A percentile compares a stretch with the other conserved stretches of the same genome.
Conservation (phyloP, 768 basidiomycete species). For the Rhizopogon roseolus region DNA sequence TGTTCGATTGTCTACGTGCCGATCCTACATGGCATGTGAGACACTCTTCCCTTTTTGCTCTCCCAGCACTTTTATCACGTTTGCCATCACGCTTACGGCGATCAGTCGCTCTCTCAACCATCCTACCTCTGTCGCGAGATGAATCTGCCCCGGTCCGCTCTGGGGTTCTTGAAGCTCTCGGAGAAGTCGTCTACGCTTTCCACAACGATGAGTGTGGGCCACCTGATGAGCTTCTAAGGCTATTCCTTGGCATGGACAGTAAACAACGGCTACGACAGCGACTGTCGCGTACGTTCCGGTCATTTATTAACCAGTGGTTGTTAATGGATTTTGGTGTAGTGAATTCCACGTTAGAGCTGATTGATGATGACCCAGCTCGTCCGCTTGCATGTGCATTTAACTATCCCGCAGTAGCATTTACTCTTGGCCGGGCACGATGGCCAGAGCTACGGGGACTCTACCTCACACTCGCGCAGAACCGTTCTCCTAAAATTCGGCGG, state of each 20-base stretch:
- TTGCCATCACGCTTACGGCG: constrained; percentile 55
- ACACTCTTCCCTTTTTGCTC: constrained; percentile 80
- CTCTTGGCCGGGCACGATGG: constrained; percentile 78
- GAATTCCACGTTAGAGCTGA: constrained; percentile 32
- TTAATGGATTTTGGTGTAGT: constrained; percentile 14
- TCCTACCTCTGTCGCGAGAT: constrained; percentile 61
- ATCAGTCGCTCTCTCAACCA: constrained; percentile 59
- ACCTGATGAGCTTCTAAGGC: constrained; percentile 65
- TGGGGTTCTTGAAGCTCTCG: constrained; percentile 80
- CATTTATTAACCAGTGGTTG: neutral
- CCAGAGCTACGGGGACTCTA: constrained; percentile 64
- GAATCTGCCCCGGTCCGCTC: constrained; percentile 63
- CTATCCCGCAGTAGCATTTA: constrained; percentile 85
- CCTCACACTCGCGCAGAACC: constrained; percentile 55
- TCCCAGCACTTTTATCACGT: constrained; percentile 74
- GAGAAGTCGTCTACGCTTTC: constrained; percentile 87
- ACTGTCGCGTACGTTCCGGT: constrained; percentile 13
- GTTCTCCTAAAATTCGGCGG: constrained; percentile 58
- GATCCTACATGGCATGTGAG: constrained; percentile 82
- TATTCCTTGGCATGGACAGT: constrained; percentile 67
- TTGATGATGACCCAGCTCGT: constrained; percentile 64
- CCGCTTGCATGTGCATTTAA: constrained; percentile 84
- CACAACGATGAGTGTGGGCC: constrained; percentile 55
- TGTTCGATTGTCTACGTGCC: constrained; percentile 64
- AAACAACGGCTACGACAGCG: constrained; percentile 29